Percentiles rank a stretch among this genome's conserved stretches.
Conservation (phyloP, 1,284 basidiomycete genomes). For the Salmacisia buchloeana region DNA sequence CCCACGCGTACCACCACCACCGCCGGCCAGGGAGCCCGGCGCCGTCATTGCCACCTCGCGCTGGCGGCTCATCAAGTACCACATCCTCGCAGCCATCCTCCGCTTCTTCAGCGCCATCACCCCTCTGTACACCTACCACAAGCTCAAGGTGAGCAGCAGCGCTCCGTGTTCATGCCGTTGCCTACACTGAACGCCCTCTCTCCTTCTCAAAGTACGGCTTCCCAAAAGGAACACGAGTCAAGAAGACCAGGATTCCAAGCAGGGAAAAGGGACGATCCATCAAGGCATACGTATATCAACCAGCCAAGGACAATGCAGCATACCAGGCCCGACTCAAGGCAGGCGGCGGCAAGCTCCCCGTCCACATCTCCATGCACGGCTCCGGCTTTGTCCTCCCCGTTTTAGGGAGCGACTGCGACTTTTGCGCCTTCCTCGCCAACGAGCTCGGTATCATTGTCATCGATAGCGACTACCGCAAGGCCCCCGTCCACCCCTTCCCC, state of each 20-base stretch:
- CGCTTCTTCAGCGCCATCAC: background rate
- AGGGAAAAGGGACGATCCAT: conserved; percentile 27
- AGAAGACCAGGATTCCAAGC: background rate
- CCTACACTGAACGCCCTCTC: background rate
- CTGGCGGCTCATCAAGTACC: conserved; percentile 3
- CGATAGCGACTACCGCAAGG: conserved; percentile 44
- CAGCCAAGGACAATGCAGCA: conserved; percentile 9
- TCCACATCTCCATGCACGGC: conserved; percentile 28
- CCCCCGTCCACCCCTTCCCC: conserved; percentile 42
- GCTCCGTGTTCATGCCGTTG: background rate
- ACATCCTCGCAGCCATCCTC: background rate
- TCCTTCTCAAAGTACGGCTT: background rate
- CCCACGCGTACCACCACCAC: background rate
- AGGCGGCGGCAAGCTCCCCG: conserved; percentile 16
- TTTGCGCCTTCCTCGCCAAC: background rate
- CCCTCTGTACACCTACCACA: background rate
- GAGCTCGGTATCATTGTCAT: conserved; percentile 14
- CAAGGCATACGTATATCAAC: conserved; percentile 26
- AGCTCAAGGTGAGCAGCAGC: background rate
- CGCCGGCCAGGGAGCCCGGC: background rate
- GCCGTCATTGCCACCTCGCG: background rate
- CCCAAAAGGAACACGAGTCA: background rate
- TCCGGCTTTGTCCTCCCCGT: conserved; percentile 29
- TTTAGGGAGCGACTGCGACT: conserved; percentile 24
- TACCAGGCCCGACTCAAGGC: background rate